phyloP scores from a whole-genome alignment of 2,329 filamentous ascomycete genomes.

The Pseudocercospora musae region DNA sequence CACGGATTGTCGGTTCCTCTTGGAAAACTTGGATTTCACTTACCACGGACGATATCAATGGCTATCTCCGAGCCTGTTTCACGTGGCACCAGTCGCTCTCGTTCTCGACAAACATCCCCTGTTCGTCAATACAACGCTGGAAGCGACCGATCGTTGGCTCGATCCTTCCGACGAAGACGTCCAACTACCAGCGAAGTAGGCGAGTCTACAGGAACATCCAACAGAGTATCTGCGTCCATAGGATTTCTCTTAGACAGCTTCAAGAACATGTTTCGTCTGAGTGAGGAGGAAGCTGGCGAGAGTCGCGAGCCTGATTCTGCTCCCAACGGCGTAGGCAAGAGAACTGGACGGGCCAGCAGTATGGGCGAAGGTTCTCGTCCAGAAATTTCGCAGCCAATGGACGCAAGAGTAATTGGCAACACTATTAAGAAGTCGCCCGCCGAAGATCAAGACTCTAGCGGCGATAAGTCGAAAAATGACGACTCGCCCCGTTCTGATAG shows the following conservation, averaged over 20 bases:
- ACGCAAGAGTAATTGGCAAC: constrained; percentile 21
- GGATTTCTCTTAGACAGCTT: neutral
- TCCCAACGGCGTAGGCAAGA: neutral
- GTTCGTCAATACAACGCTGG: neutral
- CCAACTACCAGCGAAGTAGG: constrained; percentile 13
- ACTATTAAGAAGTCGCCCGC: constrained; percentile 13
- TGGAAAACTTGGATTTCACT: constrained; percentile 60
- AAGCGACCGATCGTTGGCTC: constrained; percentile 3
- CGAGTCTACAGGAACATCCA: neutral
- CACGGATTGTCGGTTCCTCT: constrained; percentile 80
- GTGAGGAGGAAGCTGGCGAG: neutral
- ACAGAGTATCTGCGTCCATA: neutral
- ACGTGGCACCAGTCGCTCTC: constrained; percentile 18
- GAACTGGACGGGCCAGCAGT: neutral
- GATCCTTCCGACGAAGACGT: constrained; percentile 8
- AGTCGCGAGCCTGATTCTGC: neutral
- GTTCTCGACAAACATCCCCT: neutral
- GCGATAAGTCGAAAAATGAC: neutral
- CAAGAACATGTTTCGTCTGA: constrained; percentile 2
- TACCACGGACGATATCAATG: constrained; percentile 61
- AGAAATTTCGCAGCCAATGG: constrained; percentile 17
- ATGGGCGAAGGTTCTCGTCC: constrained; percentile 8
- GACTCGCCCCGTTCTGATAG: neutral
- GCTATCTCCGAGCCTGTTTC: constrained; percentile 44
- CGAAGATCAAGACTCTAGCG: neutral